Conservation (phyloP, 2,329 filamentous ascomycete species). For the Xylariales sp. region DNA sequence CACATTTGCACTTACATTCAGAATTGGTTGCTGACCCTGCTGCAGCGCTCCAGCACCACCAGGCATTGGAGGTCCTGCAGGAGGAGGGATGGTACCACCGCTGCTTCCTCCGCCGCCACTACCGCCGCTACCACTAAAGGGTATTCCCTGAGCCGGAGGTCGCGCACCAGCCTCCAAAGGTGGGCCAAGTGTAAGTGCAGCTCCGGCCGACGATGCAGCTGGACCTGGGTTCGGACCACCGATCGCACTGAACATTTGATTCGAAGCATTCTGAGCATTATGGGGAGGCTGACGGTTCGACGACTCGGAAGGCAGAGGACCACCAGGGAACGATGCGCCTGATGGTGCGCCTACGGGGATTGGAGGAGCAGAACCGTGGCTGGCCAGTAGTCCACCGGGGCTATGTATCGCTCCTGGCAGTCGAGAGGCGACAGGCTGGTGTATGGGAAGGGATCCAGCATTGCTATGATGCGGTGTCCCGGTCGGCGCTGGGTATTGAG, state of each 20-base stretch:
- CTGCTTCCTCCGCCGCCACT: constrained; percentile 24
- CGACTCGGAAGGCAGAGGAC: constrained; percentile 48
- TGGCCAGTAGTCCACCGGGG: constrained; percentile 80
- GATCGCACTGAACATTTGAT: constrained; percentile 46
- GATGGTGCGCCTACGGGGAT: constrained; percentile 50
- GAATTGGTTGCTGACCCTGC: constrained; percentile 79
- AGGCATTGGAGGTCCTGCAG: constrained; percentile 26
- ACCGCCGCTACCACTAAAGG: constrained; percentile 45
- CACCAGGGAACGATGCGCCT: constrained; percentile 47
- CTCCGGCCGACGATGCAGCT: constrained; percentile 44
- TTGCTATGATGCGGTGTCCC: constrained; percentile 77
- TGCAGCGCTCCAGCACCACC: constrained; percentile 53
- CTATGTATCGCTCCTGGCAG: constrained; percentile 81
- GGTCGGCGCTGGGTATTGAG: constrained; percentile 33
- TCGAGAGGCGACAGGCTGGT: constrained; percentile 87
- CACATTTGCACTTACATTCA: constrained; percentile 68
- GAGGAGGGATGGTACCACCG: constrained; percentile 27
- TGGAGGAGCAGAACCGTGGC: constrained; percentile 55
- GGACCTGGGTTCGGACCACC: constrained; percentile 20
- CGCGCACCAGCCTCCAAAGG: constrained; percentile 57
- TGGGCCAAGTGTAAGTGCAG: constrained; percentile 64
- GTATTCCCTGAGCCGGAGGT: constrained; percentile 58
- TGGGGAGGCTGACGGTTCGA: constrained; percentile 48
- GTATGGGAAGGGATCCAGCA: constrained; percentile 81
- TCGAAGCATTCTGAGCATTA: constrained; percentile 41